Base-by-base conservation (phyloP, 148 eudicot species). In the Spergularia marina region DNA sequence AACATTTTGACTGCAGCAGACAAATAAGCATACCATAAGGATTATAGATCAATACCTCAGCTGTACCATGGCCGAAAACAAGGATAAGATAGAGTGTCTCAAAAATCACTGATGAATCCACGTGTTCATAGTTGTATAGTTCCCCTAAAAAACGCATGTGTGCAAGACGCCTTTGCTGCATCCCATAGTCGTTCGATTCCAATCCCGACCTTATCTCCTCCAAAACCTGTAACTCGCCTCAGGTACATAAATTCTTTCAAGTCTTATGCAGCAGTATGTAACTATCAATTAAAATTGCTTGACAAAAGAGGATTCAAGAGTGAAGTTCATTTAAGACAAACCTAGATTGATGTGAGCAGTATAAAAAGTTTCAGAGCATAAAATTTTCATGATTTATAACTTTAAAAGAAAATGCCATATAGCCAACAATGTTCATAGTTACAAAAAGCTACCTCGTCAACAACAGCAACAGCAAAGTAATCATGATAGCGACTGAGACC, bases 61-160 rank as follows among this genome's bases (percentile, higher is more conserved):
- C 47, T 41, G 92, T 88, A 57, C 94, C 97, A 83, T 92, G 96
- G 67, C 97, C 97, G 77, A 92, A 92, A 82, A 82, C 88, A 69
- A 95, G 94, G 84, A 90, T 88, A 88, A 92, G 72, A 78, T 95
- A 90, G 20, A 95, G 92, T 0, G 96, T 95, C 76, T 95, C 98
- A 81, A 95, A 95, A 73, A 95, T 86, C 68, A 95, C 92, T 71
- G 97, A 90, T 16, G 98, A 92, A 71, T 95, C 98, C 81, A 92
- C 93, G 79, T 89, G 98, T 73, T 92, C 92, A 85, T 88, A 95
- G 78, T 95, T 95, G 82, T 95, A 95, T 23, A 95, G 87, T 79
- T 95, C 98, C 82, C 98, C 98, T 65, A 95, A 82, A 82, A 95
- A 90, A 73, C 98, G 96, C 97, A 95, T 90, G 84, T 85, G 91